Conservation (phyloP, 768 basidiomycete genomes). For the Crucibulum laeve region DNA sequence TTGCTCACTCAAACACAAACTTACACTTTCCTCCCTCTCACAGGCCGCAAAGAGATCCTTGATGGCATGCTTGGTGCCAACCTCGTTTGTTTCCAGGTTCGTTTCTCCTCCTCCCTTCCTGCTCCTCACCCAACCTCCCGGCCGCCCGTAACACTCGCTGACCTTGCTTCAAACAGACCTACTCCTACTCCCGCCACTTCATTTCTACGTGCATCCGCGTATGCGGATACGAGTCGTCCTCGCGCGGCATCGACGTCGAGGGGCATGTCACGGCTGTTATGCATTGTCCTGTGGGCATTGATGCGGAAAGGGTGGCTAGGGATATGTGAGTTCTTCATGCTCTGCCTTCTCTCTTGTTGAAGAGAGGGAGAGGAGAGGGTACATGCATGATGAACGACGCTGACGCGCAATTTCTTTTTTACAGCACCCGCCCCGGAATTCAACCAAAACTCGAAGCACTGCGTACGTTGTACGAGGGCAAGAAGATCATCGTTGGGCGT, state of each 20-base stretch:
- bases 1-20: too few relatives aligned
- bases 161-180: conserved; percentile 48
- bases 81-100: conserved; percentile 87
- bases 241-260: conserved; percentile 74
- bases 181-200: conserved; percentile 95
- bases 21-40: too few relatives aligned
- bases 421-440: conserved; percentile 71
- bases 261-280: conserved; percentile 79
- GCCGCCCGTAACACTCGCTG: neutral
- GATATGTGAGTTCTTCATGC: conserved; percentile 58
- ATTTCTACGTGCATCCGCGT: conserved; percentile 92
- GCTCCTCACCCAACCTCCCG: neutral
- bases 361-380: too few relatives aligned
- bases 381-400: too few relatives aligned
- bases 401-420: neutral
- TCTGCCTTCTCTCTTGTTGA: neutral
- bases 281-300: conserved; percentile 95
- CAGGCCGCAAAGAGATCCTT: conserved; percentile 86
- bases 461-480: conserved; percentile 81
- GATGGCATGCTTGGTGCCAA: conserved; percentile 98
- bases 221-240: conserved; percentile 86
- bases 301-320: conserved; percentile 81
- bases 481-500: conserved; percentile 97
- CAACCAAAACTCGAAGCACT: conserved; percentile 88
- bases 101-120: conserved; percentile 8